These are phyloP conservation scores for Prillingera fragicola DNA, from an alignment of 1,284 basidiomycete species.

Conservation along the genomic window DNA sequence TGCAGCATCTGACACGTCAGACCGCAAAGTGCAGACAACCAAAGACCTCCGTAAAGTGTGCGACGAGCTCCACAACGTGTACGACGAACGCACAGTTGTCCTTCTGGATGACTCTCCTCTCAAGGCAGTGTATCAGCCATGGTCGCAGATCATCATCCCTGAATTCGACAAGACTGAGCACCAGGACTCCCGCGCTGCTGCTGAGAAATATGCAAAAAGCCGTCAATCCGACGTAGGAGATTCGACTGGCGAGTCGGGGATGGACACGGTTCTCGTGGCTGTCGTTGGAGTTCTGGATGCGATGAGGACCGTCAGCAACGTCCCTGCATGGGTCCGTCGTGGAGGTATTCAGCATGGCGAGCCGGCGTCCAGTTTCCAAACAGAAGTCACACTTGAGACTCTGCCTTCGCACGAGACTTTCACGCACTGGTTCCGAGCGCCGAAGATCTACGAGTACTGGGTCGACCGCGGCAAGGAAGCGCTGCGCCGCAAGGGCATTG, in stretches of 20 bases:
- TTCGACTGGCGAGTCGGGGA: slow-evolving; percentile 5
- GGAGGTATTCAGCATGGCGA: slow-evolving; percentile 29
- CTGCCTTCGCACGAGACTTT: slow-evolving; percentile 32
- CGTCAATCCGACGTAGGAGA: not conserved
- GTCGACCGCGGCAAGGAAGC: slow-evolving; percentile 26
- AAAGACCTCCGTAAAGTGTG: slow-evolving; percentile 44
- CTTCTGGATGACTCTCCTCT: slow-evolving; percentile 46
- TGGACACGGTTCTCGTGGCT: slow-evolving; percentile 39
- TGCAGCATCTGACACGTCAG: slow-evolving; percentile 8
- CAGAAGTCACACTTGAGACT: slow-evolving; percentile 14
- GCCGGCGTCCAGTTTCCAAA: not conserved
- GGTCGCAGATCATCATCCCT: slow-evolving; percentile 45
- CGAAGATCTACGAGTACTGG: slow-evolving; percentile 24
- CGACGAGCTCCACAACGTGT: slow-evolving; percentile 20
- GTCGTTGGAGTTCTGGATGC: slow-evolving; percentile 45
- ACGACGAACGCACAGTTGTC: slow-evolving; percentile 30
- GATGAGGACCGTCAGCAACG: slow-evolving; percentile 29
- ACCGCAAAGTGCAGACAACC: slow-evolving; percentile 40
- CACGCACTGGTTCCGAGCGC: slow-evolving; percentile 31
- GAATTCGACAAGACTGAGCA: slow-evolving; percentile 35
- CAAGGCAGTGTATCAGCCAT: slow-evolving; percentile 45
- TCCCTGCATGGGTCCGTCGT: slow-evolving; percentile 42
- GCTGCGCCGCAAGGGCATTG: slow-evolving; percentile 30
- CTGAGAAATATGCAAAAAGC: not conserved
- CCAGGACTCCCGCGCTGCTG: slow-evolving; percentile 2